Evolutionary conservation across 2,329 filamentous ascomycete species (phyloP), one percentile per base, ranked within the genome.

Genomic region (Neurospora sp.): DNA sequence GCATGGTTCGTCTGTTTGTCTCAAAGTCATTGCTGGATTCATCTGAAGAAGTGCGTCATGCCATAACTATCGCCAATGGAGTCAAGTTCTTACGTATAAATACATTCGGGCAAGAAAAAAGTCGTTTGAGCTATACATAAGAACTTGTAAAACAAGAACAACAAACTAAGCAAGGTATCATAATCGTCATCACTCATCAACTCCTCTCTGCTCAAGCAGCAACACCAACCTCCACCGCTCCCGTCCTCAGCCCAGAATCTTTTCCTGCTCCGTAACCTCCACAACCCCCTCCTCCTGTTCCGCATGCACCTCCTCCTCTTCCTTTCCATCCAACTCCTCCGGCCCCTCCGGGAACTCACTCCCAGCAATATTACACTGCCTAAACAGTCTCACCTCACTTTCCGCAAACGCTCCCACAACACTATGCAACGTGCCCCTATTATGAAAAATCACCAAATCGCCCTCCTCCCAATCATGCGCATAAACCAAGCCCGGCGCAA

Each of bases 301-400:
- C 23, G 2, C 46, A 33, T 58, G 46, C 13, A 52, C 46, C 46
- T 23, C 19, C 46, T 3, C 46, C 11, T 52, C 46, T 2, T 8
- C 11, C 19, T 23, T 11, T 6, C 7, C 43, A 9, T 13, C 4
- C 43, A 52, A 13, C 52, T 62, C 67, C 19, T 73, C 74, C 9
- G 86, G 86, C 0, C 87, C 87, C 68, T 84, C 76, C 8, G 88
- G 87, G 43, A 85, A 78, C 72, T 84, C 79, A 71, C 85, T 90
- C 3, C 86, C 88, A n/a, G 91, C 91, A 78, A 93, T 83, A 78
- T 94, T 93, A 80, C 91, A 94, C 82, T 94, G 91, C 72, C 91
- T 82, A 77, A 94, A 93, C 71, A 94, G 78, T 66, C 91, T 81
- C 39, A 93, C 87, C 81, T 93, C 91, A n/a, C 91, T 86, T 67